Evolutionary conservation across 129 eudicot genomes (phyloP), one percentile per base, ranked within the genome.

Genomic region (Pulicaria dysenterica): DNA sequence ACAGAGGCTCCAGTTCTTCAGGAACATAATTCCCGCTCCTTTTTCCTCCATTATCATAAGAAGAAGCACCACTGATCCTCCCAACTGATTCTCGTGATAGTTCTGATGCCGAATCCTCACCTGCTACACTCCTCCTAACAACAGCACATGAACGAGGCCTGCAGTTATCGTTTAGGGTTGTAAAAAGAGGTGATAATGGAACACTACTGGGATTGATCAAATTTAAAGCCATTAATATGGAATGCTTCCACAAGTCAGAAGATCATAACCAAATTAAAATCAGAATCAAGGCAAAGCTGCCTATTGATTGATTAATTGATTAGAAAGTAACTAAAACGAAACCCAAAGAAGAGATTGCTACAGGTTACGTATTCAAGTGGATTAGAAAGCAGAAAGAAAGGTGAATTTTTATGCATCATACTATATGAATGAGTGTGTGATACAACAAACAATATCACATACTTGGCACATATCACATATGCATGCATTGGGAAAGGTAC

Each of bases 1-100:
- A 95, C 62, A 88, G 77, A 56, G 88, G 80, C 61, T 90, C 82
- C 85, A 95, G 80, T 80, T 78, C 73, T 46, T 79, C 71, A 37
- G 34, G 17, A 36, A 19, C 76, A 72, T 13, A 47, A 16, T 38
- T 74, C 46, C 51, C 54, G n/a, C 62, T 69, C 24, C 48, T 38
- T 61, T 72, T 76, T 66, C 71, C 83, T 68, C 38, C 84, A 69
- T 37, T 73, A 14, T 45, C 14, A 66, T n/a, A 69, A 63, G 70
- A 72, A 68, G 81, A 17, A 56, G 44, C 75, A 13, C 80, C 86
- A 74, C 73, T 81, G 16, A 79, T 75, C 61, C 70, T 76, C 31
- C 31, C 31, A 59, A 65, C 68, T 6, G 79, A 73, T 58, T 82
- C 85, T 7, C 63, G 37, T 68, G 84, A 57, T 43, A 73, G 31